Evolutionary conservation across 225 moss, liverwort and hornwort species (phyloP).

Genomic region (Physcomitrium patens): DNA sequence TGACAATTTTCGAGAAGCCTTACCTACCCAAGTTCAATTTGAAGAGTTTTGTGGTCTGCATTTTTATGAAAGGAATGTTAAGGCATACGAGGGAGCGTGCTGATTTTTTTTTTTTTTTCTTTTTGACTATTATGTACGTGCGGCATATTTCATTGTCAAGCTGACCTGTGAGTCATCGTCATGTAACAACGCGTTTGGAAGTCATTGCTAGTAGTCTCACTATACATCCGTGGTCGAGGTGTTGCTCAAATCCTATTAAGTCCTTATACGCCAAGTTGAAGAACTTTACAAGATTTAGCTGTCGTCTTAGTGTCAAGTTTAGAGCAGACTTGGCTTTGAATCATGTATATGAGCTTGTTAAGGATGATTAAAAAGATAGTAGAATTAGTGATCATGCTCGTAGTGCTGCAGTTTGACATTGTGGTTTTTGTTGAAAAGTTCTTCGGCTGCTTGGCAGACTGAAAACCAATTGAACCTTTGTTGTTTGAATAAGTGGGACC

Average conservation of each 20-base stretch:
- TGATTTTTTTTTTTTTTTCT: too few relatives aligned
- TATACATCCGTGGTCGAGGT: too few relatives aligned
- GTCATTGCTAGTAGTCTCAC: too few relatives aligned
- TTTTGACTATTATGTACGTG: too few relatives aligned
- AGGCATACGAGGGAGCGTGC: too few relatives aligned
- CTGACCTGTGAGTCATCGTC: too few relatives aligned
- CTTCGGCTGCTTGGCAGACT: conserved; percentile 23
- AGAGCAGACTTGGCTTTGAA: conserved; percentile 16
- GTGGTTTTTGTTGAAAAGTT: conserved; percentile 10
- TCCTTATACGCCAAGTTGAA: conserved; percentile 1
- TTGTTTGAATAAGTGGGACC: conserved; percentile 1
- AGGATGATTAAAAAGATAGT: conserved; percentile 5
- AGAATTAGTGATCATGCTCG: conserved; percentile 4
- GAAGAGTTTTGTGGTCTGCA: too few relatives aligned
- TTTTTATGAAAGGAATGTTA: too few relatives aligned
- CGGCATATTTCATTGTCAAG: too few relatives aligned
- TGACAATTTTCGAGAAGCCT: too few relatives aligned
- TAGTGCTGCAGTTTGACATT: conserved; percentile 17
- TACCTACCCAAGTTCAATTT: too few relatives aligned
- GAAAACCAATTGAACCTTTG: conserved; percentile 5
- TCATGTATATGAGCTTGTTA: conserved; percentile 11
- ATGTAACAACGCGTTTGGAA: too few relatives aligned
- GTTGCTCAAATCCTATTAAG: background rate
- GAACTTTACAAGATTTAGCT: conserved; percentile 1
- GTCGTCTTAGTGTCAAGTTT: conserved; percentile 18